A percentile compares a stretch with the other conserved stretches of the same genome.
Conservation (phyloP, 106 monocot genomes). For the Apostasia shenzhenica region DNA sequence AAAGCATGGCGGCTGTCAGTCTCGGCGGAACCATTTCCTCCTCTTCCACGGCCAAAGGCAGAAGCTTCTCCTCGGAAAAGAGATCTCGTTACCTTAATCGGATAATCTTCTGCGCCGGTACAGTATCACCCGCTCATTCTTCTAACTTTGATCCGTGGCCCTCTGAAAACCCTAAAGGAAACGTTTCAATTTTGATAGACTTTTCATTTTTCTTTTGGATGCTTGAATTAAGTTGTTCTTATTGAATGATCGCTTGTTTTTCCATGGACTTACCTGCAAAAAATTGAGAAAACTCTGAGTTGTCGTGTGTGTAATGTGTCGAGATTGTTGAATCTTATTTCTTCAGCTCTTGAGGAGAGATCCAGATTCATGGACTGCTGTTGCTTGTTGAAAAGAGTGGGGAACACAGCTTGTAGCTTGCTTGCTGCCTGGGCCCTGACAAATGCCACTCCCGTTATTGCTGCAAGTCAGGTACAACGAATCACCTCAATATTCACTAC, state of each 20-base stretch:
- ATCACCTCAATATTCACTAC: background rate
- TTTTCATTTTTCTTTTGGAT: no score
- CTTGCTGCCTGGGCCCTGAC: slow-evolving; percentile 66
- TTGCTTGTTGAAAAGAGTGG: slow-evolving; percentile 26
- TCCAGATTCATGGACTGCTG: background rate
- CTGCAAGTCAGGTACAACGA: slow-evolving; percentile 59
- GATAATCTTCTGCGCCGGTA: slow-evolving; percentile 3
- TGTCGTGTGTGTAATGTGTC: no score
- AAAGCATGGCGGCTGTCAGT: slow-evolving; percentile 2
- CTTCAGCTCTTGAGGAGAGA: slow-evolving; percentile 7
- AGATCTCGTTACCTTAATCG: background rate
- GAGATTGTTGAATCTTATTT: background rate
- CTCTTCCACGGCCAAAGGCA: background rate
- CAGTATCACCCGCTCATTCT: background rate
- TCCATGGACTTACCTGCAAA: no score
- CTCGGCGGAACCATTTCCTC: slow-evolving; percentile 2
- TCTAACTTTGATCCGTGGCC: no score
- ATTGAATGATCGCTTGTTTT: no score
- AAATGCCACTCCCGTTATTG: slow-evolving; percentile 51
- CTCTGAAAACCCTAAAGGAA: no score
- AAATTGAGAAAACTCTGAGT: no score
- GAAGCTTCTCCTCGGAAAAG: background rate
- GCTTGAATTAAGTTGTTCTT: no score
- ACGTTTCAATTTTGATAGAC: no score
- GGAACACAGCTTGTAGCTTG: slow-evolving; percentile 54